Percentiles rank a stretch among this genome's conserved stretches.
phyloP scores from a whole-genome alignment of 176 grass and related monocot species.

The Aegilops umbellulata region DNA sequence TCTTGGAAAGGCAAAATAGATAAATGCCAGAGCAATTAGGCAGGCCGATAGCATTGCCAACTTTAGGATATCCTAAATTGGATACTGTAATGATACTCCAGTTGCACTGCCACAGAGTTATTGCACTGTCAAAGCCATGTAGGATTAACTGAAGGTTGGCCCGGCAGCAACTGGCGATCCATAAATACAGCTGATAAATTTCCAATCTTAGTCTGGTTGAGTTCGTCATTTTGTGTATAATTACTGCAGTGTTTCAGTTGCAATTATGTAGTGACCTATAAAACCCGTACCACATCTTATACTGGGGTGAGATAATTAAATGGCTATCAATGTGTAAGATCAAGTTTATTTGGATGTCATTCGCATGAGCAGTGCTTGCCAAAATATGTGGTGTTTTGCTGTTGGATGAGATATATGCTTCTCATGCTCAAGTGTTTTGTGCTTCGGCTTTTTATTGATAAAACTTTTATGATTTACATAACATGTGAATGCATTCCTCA shows the following conservation, averaged over 20 bases:
- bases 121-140: background rate
- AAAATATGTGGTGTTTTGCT: background rate
- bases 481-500: slow-evolving; percentile 44
- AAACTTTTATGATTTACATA: slow-evolving; percentile 10
- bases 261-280: background rate
- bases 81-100: background rate
- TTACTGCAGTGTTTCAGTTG: background rate
- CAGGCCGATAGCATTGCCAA: background rate
- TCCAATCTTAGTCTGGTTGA: background rate
- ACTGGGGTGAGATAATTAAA: background rate
- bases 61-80: background rate
- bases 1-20: background rate
- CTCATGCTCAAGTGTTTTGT: background rate
- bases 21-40: background rate
- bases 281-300: background rate
- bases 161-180: background rate
- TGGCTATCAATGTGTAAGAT: background rate
- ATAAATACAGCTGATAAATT: background rate
- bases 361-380: slow-evolving; percentile 11
- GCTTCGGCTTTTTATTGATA: background rate
- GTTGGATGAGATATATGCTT: background rate
- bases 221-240: background rate
- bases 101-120: background rate
- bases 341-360: background rate
- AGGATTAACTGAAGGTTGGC: background rate